Evolutionary conservation across 495 filamentous ascomycete genomes (phyloP).

Genomic region (Aspergillus carlsbadensis): DNA sequence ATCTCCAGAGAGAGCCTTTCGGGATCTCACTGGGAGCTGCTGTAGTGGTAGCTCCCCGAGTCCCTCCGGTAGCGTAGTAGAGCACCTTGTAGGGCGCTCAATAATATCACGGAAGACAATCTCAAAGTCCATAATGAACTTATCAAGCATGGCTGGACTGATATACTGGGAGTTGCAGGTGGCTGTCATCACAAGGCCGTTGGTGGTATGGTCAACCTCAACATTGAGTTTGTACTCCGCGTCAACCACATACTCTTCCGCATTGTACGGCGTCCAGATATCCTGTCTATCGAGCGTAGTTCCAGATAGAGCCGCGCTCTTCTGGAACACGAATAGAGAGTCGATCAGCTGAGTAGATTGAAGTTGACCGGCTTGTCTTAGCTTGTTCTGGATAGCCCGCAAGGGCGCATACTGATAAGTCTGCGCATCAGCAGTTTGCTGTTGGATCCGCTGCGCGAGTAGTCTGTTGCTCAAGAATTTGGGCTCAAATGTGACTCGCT

Average conservation of each 20-base stretch:
- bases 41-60: constrained; percentile 26
- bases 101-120: constrained; percentile 40
- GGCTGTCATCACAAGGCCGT: constrained; percentile 36
- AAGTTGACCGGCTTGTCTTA: constrained; percentile 27
- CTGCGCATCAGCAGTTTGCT: constrained; percentile 69
- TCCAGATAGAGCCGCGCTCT: constrained; percentile 26
- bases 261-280: constrained; percentile 59
- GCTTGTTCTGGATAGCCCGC: constrained; percentile 23
- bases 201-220: constrained; percentile 24
- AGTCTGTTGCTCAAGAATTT: constrained; percentile 49
- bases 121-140: constrained; percentile 49
- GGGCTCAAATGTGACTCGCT: constrained; percentile 38
- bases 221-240: constrained; percentile 48
- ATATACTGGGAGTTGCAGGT: constrained; percentile 22
- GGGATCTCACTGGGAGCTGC: neutral
- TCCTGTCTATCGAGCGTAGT: constrained; percentile 22
- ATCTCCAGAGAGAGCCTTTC: neutral
- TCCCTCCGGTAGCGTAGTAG: constrained; percentile 20
- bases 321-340: constrained; percentile 82
- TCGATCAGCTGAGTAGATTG: constrained; percentile 61
- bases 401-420: constrained; percentile 48
- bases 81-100: constrained; percentile 26
- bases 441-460: constrained; percentile 41
- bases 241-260: constrained; percentile 67
- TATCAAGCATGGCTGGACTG: constrained; percentile 38